phyloP scores from a whole-genome alignment of 2,329 filamentous ascomycete species.

The Penicillium brasilianum region DNA sequence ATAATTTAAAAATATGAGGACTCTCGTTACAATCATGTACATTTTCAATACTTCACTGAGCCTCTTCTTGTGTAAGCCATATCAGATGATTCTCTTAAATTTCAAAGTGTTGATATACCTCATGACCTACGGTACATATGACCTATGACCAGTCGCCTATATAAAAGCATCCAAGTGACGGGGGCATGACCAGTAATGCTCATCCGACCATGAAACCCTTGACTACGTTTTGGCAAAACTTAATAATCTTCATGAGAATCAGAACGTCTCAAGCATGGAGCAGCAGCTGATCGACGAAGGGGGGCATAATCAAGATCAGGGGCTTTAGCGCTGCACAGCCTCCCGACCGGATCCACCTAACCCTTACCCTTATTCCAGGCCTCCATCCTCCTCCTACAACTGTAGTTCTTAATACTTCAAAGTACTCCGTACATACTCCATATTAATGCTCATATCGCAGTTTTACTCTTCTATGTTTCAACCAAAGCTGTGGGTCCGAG shows the following conservation, averaged over 20 bases:
- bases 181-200: slow-evolving; percentile 1
- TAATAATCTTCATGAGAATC: not conserved
- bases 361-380: not conserved
- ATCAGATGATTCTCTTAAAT: not conserved
- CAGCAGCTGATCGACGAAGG: slow-evolving; percentile 13
- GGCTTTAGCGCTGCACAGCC: slow-evolving; percentile 25
- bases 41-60: not conserved
- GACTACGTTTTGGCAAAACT: too few species aligned
- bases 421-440: too few species aligned
- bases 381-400: not conserved
- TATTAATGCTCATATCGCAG: not conserved
- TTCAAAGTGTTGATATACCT: not conserved
- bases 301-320: slow-evolving; percentile 10
- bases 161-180: not conserved
- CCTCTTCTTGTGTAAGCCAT: not conserved
- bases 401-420: not conserved
- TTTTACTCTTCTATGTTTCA: not conserved
- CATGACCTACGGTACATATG: not conserved
- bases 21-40: not conserved
- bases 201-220: not conserved
- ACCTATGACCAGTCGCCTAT: not conserved
- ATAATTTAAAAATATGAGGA: too few species aligned
- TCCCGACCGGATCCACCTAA: slow-evolving; percentile 2
- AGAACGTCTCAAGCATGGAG: not conserved
- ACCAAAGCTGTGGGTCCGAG: not conserved